Evolutionary conservation across 169 alveolate genomes (phyloP).

Genomic region (Eimeria maxima): DNA sequence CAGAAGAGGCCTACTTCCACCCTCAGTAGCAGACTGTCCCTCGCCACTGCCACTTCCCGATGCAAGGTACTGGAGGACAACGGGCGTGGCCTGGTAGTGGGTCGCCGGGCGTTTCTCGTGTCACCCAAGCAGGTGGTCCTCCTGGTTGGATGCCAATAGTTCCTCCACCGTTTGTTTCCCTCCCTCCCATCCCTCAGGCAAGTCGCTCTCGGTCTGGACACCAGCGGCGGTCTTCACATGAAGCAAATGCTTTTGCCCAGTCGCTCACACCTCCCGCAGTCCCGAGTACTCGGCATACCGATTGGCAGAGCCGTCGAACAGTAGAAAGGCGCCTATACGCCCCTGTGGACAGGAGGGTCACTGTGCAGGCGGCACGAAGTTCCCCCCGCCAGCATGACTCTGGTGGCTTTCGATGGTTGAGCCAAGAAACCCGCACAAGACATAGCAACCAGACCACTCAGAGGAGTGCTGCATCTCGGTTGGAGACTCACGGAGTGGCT

Average conservation of each 20-base stretch:
- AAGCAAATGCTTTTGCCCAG: neutral
- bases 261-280: neutral
- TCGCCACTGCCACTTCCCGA: neutral
- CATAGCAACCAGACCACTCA: neutral
- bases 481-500: neutral
- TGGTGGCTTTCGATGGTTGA: neutral
- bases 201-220: neutral
- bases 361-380: conserved; percentile 16
- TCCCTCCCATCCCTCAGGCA: conserved; percentile 5
- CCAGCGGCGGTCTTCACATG: neutral
- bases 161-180: neutral
- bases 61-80: conserved; percentile 13
- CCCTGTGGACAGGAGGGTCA: conserved; percentile 35
- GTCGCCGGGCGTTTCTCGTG: neutral
- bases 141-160: neutral
- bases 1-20: neutral
- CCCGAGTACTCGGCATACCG: neutral
- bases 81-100: conserved; percentile 37
- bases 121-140: neutral
- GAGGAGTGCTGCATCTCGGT: neutral
- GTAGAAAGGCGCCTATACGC: neutral
- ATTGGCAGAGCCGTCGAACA: neutral
- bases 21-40: neutral
- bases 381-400: neutral
- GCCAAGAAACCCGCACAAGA: neutral